Percentiles rank a stretch among this genome's conserved stretches.
Evolutionary conservation across 2,329 filamentous ascomycete genomes (phyloP).

Genomic region (Ascochyta rabiei): DNA sequence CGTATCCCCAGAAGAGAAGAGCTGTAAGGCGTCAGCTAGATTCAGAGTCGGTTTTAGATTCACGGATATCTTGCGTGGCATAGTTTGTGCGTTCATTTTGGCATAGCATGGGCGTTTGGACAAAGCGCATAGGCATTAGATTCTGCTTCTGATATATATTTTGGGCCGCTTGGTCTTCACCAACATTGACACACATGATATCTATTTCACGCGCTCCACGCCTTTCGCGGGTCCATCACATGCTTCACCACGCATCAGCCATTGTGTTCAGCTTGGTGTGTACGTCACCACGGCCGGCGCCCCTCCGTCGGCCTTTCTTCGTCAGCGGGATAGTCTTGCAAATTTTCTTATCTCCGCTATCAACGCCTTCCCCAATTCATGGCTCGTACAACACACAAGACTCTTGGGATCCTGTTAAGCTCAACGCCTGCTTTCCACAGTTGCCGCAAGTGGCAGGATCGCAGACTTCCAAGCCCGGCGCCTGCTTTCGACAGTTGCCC

Average conservation of each 20-base stretch:
- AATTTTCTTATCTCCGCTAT: conserved; percentile 1
- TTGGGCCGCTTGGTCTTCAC: neutral
- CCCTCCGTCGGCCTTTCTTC: conserved; percentile 1
- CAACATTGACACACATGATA: neutral
- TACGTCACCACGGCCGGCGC: conserved; percentile 3
- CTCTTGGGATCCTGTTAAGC: conserved; percentile 10
- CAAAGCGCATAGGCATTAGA: conserved; percentile 2
- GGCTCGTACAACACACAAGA: conserved; percentile 6
- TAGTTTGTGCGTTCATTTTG: neutral
- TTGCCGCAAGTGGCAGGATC: neutral
- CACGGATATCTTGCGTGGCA: neutral
- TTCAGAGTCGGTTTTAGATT: neutral
- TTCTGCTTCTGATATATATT: neutral
- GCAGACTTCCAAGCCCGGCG: neutral
- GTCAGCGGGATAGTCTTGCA: neutral
- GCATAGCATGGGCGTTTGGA: conserved; percentile 24
- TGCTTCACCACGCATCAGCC: too few species aligned
- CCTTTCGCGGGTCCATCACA: too few species aligned
- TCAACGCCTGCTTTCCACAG: conserved; percentile 13
- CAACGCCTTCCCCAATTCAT: neutral
- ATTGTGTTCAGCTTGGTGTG: neutral
- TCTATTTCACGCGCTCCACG: neutral
- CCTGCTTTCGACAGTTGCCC: conserved; percentile 11
- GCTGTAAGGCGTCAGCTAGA: conserved; percentile 21
- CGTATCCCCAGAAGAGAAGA: conserved; percentile 40